Base-by-base conservation (phyloP, 345 rosid genomes). In the Brassica carinata region DNA sequence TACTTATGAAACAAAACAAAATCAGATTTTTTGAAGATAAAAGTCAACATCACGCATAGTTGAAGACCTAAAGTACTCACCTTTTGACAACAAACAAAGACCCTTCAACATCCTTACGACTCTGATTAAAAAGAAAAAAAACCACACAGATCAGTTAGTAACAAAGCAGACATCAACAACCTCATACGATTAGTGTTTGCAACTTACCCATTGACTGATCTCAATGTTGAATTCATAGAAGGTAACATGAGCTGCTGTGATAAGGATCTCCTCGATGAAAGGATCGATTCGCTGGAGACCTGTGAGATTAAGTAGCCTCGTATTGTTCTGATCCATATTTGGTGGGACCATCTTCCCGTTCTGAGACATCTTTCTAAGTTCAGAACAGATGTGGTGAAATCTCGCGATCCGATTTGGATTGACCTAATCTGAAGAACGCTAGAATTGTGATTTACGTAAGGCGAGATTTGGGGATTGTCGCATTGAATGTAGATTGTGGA, bases 21-120 rank as follows among this genome's bases (percentile, higher is more conserved):
- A 66, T 6, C 5, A 18, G 74, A 43, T 65, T 38, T 14, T 53
- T 31, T 18, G 29, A 61, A 7, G 27, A 58, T 7, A 5, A 77
- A 1, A 36, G 26, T 43, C 2, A 34, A 62, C 69, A 58, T 67
- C 58, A 58, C 11, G 71, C 55, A 40, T 2, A 61, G 14, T 0
- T 14, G 27, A 34, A 13, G 59, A 3, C n/a, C 27, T 10, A 31
- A 71, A 29, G 58, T 38, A 8, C 18, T 64, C 2, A 91, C 98
- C 99, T 89, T 84, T 96, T 96, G 40, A 96, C 99, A 18, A 96
- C 98, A 69, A 93, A 93, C 17, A 93, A 90, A 74, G 99, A 90
- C 34, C 99, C 99, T 87, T 96, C 99, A 43, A 96, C 98, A 59
- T 96, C 98, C 83, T 96, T 96, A 70, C 98, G 97, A 38, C 97